Evolutionary conservation across 345 rosid genomes (phyloP), one percentile per base, ranked within the genome.

Genomic region (Aquilaria malaccensis): DNA sequence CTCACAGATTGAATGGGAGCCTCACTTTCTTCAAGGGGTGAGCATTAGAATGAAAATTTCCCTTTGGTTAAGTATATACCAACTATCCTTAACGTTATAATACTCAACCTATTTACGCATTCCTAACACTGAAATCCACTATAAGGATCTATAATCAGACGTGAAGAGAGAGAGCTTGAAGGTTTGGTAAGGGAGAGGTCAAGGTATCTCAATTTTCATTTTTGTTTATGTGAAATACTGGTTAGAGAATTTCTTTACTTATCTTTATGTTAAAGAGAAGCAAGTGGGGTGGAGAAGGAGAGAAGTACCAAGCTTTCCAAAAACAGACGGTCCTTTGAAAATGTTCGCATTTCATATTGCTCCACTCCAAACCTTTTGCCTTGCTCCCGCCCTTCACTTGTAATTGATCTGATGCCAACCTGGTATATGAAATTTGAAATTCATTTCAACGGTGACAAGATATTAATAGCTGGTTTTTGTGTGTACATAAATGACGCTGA

Each of bases 371-470:
- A 94, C 72, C 79, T 82, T 78, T 86, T 88, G 52, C 96, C 99
- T 62, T 94, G 97, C 62, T 90, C 95, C 1, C 89, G 83, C 11
- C 97, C 99, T 83, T 94, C 99, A 9, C 65, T 58, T 10, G 79
- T 86, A 76, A 90, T 94, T 30, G 95, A 94, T 82, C 99, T 88
- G 61, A 94, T 75, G 10, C 99, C 97, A 49, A 94, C 99, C 99
- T 94, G 68, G 7, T 37, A 37, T 37, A 37, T 37, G 43, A 46
- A 68, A 62, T 52, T 11, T n/a, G 56, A 72, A 68, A 7, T 55
- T 10, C 33, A 55, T 13, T 14, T 63, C 31, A 65, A 50, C 48
- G 55, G 14, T 12, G 33, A 14, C 9, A 14, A 55, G 51, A 33
- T 51, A 59, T 62, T 49, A 68, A 54, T 46, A 41, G 48, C n/a